Percentiles rank a stretch among this genome's conserved stretches.
phyloP scores from a whole-genome alignment of 495 filamentous ascomycete genomes.

The Penicillium cataractarum region DNA sequence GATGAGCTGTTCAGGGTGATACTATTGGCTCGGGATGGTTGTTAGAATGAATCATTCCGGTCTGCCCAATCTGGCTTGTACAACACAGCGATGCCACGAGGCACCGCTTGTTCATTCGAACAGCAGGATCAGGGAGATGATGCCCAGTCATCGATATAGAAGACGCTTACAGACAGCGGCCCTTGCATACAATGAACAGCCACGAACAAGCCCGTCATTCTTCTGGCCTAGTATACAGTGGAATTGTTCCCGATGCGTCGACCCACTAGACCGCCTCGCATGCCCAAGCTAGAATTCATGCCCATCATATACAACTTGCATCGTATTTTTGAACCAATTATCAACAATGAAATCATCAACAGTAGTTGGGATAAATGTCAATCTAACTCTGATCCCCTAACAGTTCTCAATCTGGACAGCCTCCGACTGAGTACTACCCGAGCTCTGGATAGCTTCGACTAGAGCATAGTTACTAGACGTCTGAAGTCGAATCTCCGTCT shows the following conservation, averaged over 20 bases:
- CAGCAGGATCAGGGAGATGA: not conserved
- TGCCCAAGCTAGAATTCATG: not conserved
- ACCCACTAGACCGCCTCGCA: not conserved
- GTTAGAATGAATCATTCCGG: not conserved
- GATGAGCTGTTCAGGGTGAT: not conserved
- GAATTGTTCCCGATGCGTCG: too few species aligned
- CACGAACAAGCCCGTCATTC: too few species aligned
- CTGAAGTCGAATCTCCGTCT: slow-evolving; percentile 33
- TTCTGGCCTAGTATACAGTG: too few species aligned
- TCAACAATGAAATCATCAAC: not conserved
- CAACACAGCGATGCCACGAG: not conserved
- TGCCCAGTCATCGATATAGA: not conserved
- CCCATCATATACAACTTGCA: not conserved
- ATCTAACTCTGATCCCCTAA: not conserved
- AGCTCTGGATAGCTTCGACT: slow-evolving; percentile 40
- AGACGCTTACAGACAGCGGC: too few species aligned
- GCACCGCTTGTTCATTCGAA: not conserved
- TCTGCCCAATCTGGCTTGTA: not conserved
- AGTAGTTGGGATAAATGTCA: too few species aligned
- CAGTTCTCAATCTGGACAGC: not conserved
- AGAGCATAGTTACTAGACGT: slow-evolving; percentile 40
- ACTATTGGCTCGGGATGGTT: not conserved
- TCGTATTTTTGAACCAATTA: not conserved
- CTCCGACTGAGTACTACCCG: not conserved
- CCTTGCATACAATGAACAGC: too few species aligned